Evolutionary conservation across 345 rosid species (phyloP), one percentile per base, ranked within the genome.

Genomic region (Aurinia saxatilis): DNA sequence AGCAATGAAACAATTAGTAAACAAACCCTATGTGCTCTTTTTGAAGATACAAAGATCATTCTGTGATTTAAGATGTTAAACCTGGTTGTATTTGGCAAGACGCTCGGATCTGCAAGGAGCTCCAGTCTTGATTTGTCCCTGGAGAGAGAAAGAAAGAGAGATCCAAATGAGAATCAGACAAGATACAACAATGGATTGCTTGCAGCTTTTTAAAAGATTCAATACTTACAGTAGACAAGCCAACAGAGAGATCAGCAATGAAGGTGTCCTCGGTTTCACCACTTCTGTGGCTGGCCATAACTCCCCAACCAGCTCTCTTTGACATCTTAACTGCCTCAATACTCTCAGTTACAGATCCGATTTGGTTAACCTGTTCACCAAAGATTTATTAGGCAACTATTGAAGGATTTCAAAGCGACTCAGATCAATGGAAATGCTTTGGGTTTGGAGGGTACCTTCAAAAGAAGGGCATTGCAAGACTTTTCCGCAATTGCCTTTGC

Each of bases 81-180:
- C 96, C 95, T 89, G 99, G 66, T 90, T 93, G 75, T 90, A 93
- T 37, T 93, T 93, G 5, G 97, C 97, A 42, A 93, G 90, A 48
- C 97, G 84, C 82, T 93, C 99, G 0, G 99, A 93, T 73, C 99
- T 82, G 87, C 97, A 87, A 17, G 99, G 97, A 35, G 97, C 97
- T 57, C 99, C 99, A 0, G 99, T 93, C 77, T 93, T 93, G 53
- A 93, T 93, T 68, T 93, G 99, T 37, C 96, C 96, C 97, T 93
- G 80, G n/a, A 59, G 11, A 39, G 35, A 60, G 25, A 21, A 4
- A 21, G 25, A 21, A 29, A 31, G 7, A 48, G 14, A 48, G 42
- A 54, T 23, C 31, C 51, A 36, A 42, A 40, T 57, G 47, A 16
- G 34, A 45, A 21, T 34, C 30, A 2, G 12, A 17, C 34, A 35